Percentiles rank a stretch among this genome's conserved stretches.
phyloP scores from a whole-genome alignment of 2,329 filamentous ascomycete genomes.

The Davidsoniella australis region DNA sequence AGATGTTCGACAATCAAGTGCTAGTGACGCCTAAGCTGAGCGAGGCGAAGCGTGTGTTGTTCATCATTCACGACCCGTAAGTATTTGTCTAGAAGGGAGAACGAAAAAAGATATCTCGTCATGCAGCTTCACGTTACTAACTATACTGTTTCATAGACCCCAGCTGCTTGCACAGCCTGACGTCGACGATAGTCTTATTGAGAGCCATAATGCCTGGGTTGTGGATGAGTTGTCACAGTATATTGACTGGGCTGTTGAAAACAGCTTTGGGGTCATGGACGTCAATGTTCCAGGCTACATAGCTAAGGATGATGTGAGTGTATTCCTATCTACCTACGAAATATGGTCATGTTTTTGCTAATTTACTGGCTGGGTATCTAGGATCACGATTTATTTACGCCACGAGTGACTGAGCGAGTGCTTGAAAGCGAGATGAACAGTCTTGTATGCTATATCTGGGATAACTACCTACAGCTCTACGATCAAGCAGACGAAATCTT shows the following conservation, averaged over 20 bases:
- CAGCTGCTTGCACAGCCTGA: slow-evolving; percentile 52
- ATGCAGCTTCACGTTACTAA: neutral
- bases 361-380: slow-evolving; percentile 14
- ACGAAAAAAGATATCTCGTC: neutral
- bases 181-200: slow-evolving; percentile 52
- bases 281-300: slow-evolving; percentile 75
- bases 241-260: slow-evolving; percentile 63
- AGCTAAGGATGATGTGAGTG: slow-evolving; percentile 36
- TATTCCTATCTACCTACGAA: no score
- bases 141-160: slow-evolving; percentile 31
- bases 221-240: slow-evolving; percentile 73
- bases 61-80: slow-evolving; percentile 85
- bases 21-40: slow-evolving; percentile 60
- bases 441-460: slow-evolving; percentile 78
- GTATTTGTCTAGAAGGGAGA: slow-evolving; percentile 18
- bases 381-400: slow-evolving; percentile 32
- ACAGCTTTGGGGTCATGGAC: slow-evolving; percentile 73
- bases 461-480: slow-evolving; percentile 81
- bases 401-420: slow-evolving; percentile 27
- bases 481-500: slow-evolving; percentile 58
- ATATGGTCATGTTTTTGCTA: neutral
- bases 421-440: slow-evolving; percentile 49
- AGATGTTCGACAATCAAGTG: slow-evolving; percentile 73
- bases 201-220: slow-evolving; percentile 75
- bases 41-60: slow-evolving; percentile 48